Base-by-base conservation (phyloP, 2,329 filamentous ascomycete species). In the Gnomoniopsis sp. region DNA sequence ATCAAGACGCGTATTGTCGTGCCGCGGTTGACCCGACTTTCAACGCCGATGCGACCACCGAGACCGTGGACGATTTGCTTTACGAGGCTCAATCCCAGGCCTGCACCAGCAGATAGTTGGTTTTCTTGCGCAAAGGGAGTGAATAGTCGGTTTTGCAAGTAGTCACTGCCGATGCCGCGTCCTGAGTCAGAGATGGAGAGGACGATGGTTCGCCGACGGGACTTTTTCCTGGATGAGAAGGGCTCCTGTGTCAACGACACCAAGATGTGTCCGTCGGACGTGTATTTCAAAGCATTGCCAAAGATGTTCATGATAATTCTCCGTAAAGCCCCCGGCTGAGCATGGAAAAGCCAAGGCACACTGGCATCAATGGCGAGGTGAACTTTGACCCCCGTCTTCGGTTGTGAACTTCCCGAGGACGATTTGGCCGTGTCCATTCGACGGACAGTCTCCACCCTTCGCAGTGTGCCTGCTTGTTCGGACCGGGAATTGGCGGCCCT, bases 51-150 rank as follows among this genome's bases (percentile, higher is more conserved):
- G 1, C 75, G 75, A 0, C 87, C 87, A 23, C 79, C 77, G 0
- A 90, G 73, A 7, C 81, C 78, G n/a, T 78, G 75, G 1, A 86
- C 80, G 6, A 90, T 82, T 53, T 77, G 74, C 19, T 80, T 79
- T 3, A 90, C 87, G 10, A 90, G 82, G 44, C 83, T 86, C 26
- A 90, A 70, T 0, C 88, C 88, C 0, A 90, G 73, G 0, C 87
- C 87, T 0, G 83, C 82, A 0, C 88, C 87, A 0, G 82, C 78
- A 0, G 80, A 76, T 1, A 90, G 69, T 0, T 75, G 71, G 51
- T 88, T 79, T 65, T 90, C 88, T 62, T 90, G 88, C 0, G 77
- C 71, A 61, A 89, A 89, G 0, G 86, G 84, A 0, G 79, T 82
- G 65, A 86, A 90, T 0, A 89, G 69, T 14, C 79, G 78, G 8